Base-by-base conservation (phyloP, 768 basidiomycete genomes). In the Coprinopsis sp. region DNA sequence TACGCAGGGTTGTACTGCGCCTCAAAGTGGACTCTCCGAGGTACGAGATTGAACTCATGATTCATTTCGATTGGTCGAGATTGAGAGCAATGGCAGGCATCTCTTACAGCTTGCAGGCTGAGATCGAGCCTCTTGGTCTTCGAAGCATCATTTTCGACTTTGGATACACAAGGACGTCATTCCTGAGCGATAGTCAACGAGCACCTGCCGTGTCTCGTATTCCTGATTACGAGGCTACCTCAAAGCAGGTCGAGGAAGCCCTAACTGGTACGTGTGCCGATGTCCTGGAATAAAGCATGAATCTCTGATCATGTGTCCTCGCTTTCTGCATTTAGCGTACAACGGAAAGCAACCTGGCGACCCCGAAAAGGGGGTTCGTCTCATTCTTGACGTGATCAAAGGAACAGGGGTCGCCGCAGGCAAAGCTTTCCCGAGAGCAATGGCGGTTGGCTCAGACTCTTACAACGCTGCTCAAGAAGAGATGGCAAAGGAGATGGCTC, bases 21-120 rank as follows among this genome's bases (percentile, higher is more conserved):
- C 0, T 72, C 70, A 0, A 76, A 76, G 55, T 65, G 54, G 49
- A 65, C 69, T 7, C 44, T 73, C n/a, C 53, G 64, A 37, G 62
- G 63, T 64, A 51, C 6, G 52, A 13, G 25, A 10, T 27, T 33
- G 12, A 18, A 24, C 28, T 22, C 16, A 13, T 4, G 8, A 14
- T 10, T 18, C n/a, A 16, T 25, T 12, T 8, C 39, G 21, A 14
- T 11, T 22, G 18, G 25, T 10, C 31, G 28, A n/a, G 4, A 11
- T 27, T 25, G 6, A 8, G 21, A 46, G 2, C 7, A 25, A 27
- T 37, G 31, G 16, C 18, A 67, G 71, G 64, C 3, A 45, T 67
- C 49, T 61, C 64, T 12, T 49, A 47, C 16, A 59, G 60, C 1
- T 58, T 70, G 3, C 58, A 68, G 33, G 61, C 58, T 6, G 69